Conservation (phyloP, 148 eudicot species). For the Rhododendron williamsianum region DNA sequence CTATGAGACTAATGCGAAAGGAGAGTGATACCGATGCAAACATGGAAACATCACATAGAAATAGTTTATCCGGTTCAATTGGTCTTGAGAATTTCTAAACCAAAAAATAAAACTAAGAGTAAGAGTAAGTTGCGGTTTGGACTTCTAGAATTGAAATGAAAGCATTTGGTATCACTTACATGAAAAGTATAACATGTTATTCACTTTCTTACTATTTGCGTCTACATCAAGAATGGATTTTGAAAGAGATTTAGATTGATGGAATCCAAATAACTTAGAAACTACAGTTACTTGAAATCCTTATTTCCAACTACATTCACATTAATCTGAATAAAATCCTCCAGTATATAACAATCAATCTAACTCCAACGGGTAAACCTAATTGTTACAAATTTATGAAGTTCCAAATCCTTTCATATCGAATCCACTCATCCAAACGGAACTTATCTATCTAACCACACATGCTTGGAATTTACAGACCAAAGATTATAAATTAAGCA, state of each 20-base stretch:
- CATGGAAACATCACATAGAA: background rate
- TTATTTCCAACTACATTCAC: background rate
- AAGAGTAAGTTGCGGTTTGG: background rate
- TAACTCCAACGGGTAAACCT: background rate
- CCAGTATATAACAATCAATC: background rate
- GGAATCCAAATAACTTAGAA: background rate
- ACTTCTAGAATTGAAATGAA: background rate
- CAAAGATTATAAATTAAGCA: background rate
- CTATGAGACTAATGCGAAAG: background rate
- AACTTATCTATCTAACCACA: background rate
- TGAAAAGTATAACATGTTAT: background rate
- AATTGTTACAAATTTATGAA: background rate
- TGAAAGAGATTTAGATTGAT: background rate
- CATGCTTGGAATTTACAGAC: background rate
- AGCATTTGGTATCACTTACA: background rate
- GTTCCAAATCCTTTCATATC: background rate
- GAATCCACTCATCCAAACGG: background rate
- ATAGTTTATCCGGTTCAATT: background rate
- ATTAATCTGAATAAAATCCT: background rate
- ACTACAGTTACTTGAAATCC: background rate
- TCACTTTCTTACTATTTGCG: background rate
- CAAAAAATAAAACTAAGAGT: background rate
- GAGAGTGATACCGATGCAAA: background rate
- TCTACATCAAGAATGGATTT: background rate
- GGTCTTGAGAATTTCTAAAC: slow-evolving; percentile 1